phyloP scores from a whole-genome alignment of 768 basidiomycete genomes.

The Holtermannia corniformis region DNA sequence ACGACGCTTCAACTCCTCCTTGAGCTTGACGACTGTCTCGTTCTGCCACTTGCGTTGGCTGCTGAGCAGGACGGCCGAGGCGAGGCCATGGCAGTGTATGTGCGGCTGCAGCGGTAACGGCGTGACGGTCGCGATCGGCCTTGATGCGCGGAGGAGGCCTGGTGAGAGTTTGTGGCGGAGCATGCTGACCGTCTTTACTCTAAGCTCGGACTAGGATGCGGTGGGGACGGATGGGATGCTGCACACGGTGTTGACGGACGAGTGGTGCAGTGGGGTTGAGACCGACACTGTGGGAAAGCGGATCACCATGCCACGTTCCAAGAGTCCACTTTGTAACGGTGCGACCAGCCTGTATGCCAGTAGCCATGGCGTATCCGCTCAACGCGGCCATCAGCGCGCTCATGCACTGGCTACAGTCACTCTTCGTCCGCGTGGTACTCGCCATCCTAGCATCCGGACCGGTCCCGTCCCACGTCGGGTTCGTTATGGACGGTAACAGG shows the following conservation, averaged over 20 bases:
- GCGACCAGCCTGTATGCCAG: too few relatives aligned
- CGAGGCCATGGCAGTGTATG: slow-evolving; percentile 21
- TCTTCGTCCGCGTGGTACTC: slow-evolving; percentile 46
- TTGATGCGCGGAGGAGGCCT: slow-evolving; percentile 21
- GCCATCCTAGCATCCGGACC: slow-evolving; percentile 68
- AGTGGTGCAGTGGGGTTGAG: too few relatives aligned
- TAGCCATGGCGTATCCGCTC: too few relatives aligned
- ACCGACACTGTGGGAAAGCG: too few relatives aligned
- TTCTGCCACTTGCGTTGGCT: slow-evolving; percentile 33
- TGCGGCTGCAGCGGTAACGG: slow-evolving; percentile 4
- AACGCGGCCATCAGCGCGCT: neutral
- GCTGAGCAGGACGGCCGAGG: slow-evolving; percentile 33
- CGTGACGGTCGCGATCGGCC: neutral
- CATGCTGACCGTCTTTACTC: slow-evolving; percentile 17
- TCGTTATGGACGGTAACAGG: slow-evolving; percentile 96
- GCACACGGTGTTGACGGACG: neutral
- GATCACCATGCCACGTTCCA: too few relatives aligned
- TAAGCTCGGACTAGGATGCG: neutral
- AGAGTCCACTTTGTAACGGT: too few relatives aligned
- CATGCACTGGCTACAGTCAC: slow-evolving; percentile 17
- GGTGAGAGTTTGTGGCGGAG: slow-evolving; percentile 34
- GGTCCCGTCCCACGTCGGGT: slow-evolving; percentile 78
- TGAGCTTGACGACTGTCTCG: slow-evolving; percentile 34
- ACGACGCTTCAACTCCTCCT: slow-evolving; percentile 30
- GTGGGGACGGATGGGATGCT: neutral